A percentile compares a stretch with the other conserved stretches of the same genome.
These are phyloP conservation scores for Mimosa pudica DNA, from an alignment of 306 rosid genomes.

Conservation along the genomic window DNA sequence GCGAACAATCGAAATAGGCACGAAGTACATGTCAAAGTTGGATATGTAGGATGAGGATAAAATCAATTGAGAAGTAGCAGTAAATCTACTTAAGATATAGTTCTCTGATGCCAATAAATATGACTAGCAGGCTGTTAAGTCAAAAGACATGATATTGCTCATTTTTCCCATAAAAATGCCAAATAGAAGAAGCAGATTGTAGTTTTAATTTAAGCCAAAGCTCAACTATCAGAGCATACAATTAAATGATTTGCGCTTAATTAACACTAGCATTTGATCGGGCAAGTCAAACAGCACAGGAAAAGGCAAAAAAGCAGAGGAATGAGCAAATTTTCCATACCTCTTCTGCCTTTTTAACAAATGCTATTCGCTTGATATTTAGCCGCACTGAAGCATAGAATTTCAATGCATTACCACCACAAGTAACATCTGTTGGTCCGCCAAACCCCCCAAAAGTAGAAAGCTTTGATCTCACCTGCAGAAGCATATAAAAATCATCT, in stretches of 20 bases:
- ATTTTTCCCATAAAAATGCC: not conserved
- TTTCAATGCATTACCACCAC: constrained; percentile 93
- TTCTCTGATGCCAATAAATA: not conserved
- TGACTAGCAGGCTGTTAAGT: not conserved
- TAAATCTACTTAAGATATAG: not conserved
- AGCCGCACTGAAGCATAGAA: constrained; percentile 92
- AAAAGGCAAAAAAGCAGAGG: not conserved
- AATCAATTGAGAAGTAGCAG: not conserved
- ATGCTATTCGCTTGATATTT: constrained; percentile 65
- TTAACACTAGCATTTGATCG: constrained; percentile 18
- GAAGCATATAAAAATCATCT: constrained; percentile 24
- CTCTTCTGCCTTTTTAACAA: constrained; percentile 89
- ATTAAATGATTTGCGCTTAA: constrained; percentile 6
- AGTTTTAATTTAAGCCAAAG: constrained; percentile 12
- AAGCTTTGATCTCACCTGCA: constrained; percentile 78
- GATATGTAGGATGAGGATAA: not conserved
- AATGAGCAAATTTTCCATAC: constrained; percentile 41
- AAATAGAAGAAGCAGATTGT: not conserved
- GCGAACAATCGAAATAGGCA: not conserved
- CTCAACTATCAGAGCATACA: constrained; percentile 20
- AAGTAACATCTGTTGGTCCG: constrained; percentile 80
- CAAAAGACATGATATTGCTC: not conserved
- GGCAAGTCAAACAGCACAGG: constrained; percentile 19
- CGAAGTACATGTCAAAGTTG: not conserved
- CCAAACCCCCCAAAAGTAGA: constrained; percentile 82